phyloP scores from a whole-genome alignment of 805 yeast genomes.

The Hermanozyma aechmeae region DNA sequence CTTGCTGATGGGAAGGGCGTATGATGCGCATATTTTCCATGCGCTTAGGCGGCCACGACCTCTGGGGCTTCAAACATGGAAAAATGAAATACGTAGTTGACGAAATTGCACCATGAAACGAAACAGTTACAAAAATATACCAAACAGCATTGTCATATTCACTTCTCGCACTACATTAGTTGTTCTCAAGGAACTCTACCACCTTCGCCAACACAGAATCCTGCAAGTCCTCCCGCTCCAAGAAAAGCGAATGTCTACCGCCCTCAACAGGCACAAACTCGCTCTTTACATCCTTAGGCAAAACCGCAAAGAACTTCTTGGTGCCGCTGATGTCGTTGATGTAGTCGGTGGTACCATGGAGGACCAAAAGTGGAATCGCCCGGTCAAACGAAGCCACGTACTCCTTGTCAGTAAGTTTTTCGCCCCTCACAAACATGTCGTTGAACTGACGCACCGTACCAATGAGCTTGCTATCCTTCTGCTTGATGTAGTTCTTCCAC shows the following conservation, averaged over 20 bases:
- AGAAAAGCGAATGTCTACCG: constrained; percentile 36
- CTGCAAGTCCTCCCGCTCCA: constrained; percentile 38
- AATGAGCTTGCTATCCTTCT: constrained; percentile 28
- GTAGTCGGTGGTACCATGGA: constrained; percentile 58
- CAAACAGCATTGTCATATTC: too few species aligned
- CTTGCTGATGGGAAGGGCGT: too few species aligned
- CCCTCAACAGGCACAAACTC: constrained; percentile 18
- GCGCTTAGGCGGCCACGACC: too few species aligned
- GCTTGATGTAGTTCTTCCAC: constrained; percentile 36
- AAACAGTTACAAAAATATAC: too few species aligned
- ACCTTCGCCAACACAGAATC: constrained; percentile 24
- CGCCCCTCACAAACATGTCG: constrained; percentile 61
- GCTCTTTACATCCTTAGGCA: constrained; percentile 24
- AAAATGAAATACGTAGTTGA: too few species aligned
- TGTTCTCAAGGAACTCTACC: constrained; percentile 31
- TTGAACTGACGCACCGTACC: constrained; percentile 50
- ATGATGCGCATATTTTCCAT: too few species aligned
- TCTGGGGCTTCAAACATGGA: too few species aligned
- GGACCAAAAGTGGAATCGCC: constrained; percentile 40
- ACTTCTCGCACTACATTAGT: background rate
- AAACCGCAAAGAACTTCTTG: constrained; percentile 26
- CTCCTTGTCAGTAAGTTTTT: constrained; percentile 30
- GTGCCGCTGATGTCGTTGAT: constrained; percentile 48
- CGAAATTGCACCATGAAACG: too few species aligned
- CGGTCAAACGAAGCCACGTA: constrained; percentile 26